Conservation (phyloP, 805 yeast genomes). For the Yamadazyma scolyti region DNA sequence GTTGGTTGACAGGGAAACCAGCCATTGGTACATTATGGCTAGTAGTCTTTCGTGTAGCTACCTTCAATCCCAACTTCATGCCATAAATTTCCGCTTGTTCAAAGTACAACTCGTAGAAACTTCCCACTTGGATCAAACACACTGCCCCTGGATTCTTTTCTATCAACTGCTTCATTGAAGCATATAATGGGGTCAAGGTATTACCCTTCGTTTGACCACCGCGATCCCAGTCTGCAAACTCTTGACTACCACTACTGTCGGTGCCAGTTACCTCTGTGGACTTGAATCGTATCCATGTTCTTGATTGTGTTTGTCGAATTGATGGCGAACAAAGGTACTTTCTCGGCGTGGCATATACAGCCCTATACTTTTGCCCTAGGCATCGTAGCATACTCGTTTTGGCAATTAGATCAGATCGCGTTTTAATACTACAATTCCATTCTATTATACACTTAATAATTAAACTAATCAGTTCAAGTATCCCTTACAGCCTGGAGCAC, state of each 20-base stretch:
- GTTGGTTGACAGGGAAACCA: conserved; percentile 77
- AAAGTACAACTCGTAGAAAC: conserved; percentile 83
- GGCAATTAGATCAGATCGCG: background rate
- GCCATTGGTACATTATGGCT: conserved; percentile 66
- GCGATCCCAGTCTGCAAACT: conserved; percentile 33
- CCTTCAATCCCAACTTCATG: conserved; percentile 64
- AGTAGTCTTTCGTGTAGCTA: conserved; percentile 53
- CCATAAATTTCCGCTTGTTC: conserved; percentile 81
- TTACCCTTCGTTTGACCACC: conserved; percentile 33
- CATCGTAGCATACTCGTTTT: background rate
- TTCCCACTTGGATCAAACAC: conserved; percentile 71
- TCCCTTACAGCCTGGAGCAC: conserved; percentile 93
- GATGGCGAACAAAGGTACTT: too few species aligned
- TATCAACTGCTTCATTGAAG: conserved; percentile 28
- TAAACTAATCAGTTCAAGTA: conserved; percentile 56
- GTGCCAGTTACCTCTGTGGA: too few species aligned
- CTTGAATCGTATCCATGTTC: too few species aligned
- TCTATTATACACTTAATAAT: background rate
- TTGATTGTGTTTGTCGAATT: too few species aligned
- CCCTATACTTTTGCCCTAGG: too few species aligned
- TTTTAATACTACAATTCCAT: too few species aligned
- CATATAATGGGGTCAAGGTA: conserved; percentile 32
- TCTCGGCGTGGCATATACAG: too few species aligned
- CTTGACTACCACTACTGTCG: too few species aligned
- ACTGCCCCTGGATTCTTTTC: conserved; percentile 36